Conservation (phyloP, 208 protist genomes). For the Trypanosoma lewisi region DNA sequence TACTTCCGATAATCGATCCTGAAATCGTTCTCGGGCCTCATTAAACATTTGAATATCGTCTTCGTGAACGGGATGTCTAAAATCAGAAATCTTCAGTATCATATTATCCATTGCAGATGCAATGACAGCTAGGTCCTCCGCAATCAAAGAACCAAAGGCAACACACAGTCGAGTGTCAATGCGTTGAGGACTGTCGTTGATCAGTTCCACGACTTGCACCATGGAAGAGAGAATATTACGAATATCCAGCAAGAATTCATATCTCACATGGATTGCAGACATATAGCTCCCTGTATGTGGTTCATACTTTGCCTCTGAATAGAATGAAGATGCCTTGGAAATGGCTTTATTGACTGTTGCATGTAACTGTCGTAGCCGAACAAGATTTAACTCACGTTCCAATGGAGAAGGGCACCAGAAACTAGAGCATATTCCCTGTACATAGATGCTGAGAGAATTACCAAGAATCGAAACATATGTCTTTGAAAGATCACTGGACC, state of each 20-base stretch:
- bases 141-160: slow-evolving; percentile 65
- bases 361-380: slow-evolving; percentile 81
- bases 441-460: slow-evolving; percentile 82
- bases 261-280: slow-evolving; percentile 53
- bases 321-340: slow-evolving; percentile 52
- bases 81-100: slow-evolving; percentile 90
- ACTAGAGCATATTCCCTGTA: slow-evolving; percentile 81
- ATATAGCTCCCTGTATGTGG: slow-evolving; percentile 75
- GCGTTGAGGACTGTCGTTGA: slow-evolving; percentile 56
- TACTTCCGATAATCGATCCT: slow-evolving; percentile 77
- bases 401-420: slow-evolving; percentile 77
- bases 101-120: slow-evolving; percentile 87
- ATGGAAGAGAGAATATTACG: slow-evolving; percentile 80
- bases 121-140: slow-evolving; percentile 75
- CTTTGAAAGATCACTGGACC: slow-evolving; percentile 77
- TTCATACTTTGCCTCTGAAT: slow-evolving; percentile 79
- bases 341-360: slow-evolving; percentile 71
- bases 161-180: slow-evolving; percentile 82
- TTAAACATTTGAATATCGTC: slow-evolving; percentile 77
- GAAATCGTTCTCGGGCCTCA: slow-evolving; percentile 76
- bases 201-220: slow-evolving; percentile 78
- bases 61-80: slow-evolving; percentile 54
- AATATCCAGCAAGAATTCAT: slow-evolving; percentile 72
- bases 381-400: slow-evolving; percentile 84
- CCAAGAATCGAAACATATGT: slow-evolving; percentile 76